Base-by-base conservation (phyloP, 2,329 filamentous ascomycete genomes). In the Pseudogymnoascus sp. region DNA sequence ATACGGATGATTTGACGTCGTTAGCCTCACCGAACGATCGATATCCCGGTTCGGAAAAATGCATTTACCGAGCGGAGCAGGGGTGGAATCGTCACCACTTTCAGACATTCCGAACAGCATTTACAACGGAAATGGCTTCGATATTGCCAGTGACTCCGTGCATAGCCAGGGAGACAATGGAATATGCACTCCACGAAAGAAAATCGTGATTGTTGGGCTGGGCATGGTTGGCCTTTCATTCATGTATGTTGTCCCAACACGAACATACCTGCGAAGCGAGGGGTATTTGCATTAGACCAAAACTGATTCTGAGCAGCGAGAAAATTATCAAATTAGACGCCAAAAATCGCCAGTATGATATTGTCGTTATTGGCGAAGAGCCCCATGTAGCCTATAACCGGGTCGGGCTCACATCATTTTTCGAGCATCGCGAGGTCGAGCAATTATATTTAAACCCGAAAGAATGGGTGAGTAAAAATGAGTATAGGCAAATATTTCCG, bases 201-300 rank as follows among this genome's bases (percentile, higher is more conserved):
- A 82, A 71, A 77, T 96, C 36, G 91, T 96, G 1, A 86, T 96
- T 38, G 90, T 96, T 40, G 92, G 92, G 9, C 76, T 96, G 76
- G 92, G 92, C 2, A 97, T 97, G 93, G 92, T 96, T 50, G 91
- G 89, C 40, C 88, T 95, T 69, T 87, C 89, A 44, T 93, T 96
- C 74, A 91, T 96, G 89, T 93, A 77, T 81, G 88, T 80, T 60
- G 11, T 33, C 19, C 42, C n/a, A 23, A 23, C 61, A 47, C 13
- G 44, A 19, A 7, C 36, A 11, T 6, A 4, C 35, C 9, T 31
- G 19, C 8, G 21, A 33, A 40, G 7, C n/a, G 15, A 17, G 5
- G 7, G 6, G 10, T n/a, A 17, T 19, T 57, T 19, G 17, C 17
- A 5, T 59, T 35, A 9, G 31, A 9, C 17, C n/a, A 50, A 1